phyloP scores from a whole-genome alignment of 768 basidiomycete genomes.

The Hypholoma sublateritium region DNA sequence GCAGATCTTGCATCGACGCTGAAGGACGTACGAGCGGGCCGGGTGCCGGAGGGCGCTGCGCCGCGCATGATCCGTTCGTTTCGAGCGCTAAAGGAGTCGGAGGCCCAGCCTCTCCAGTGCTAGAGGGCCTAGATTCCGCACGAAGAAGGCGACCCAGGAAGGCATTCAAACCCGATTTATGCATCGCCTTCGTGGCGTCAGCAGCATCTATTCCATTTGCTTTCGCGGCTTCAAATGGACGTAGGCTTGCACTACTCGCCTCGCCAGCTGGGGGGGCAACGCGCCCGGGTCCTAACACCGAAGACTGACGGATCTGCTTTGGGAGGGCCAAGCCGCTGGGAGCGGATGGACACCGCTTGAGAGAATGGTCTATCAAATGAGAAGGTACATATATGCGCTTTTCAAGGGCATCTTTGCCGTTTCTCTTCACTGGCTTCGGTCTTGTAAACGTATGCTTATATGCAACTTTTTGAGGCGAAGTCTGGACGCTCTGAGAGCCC shows the following conservation, averaged over 20 bases:
- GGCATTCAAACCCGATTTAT: neutral
- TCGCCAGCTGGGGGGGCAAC: neutral
- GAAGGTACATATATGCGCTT: conserved; percentile 3
- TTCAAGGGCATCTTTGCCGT: neutral
- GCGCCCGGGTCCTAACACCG: neutral
- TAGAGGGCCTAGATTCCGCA: neutral
- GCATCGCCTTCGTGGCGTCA: neutral
- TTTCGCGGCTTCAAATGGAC: neutral
- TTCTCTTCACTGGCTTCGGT: neutral
- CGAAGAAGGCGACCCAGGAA: neutral
- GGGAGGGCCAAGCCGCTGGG: conserved; percentile 18
- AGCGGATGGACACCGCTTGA: conserved; percentile 23
- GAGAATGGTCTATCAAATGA: neutral
- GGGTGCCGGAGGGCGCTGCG: neutral
- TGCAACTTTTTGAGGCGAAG: neutral
- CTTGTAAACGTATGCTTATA: neutral
- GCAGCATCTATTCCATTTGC: neutral
- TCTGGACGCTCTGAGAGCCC: conserved; percentile 3
- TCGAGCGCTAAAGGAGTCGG: neutral
- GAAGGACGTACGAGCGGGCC: neutral
- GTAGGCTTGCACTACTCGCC: neutral
- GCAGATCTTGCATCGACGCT: neutral
- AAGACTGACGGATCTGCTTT: neutral
- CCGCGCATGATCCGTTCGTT: neutral
- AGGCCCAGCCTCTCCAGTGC: neutral